phyloP scores from a whole-genome alignment of 805 yeast genomes.

The Candida vaughaniae region DNA sequence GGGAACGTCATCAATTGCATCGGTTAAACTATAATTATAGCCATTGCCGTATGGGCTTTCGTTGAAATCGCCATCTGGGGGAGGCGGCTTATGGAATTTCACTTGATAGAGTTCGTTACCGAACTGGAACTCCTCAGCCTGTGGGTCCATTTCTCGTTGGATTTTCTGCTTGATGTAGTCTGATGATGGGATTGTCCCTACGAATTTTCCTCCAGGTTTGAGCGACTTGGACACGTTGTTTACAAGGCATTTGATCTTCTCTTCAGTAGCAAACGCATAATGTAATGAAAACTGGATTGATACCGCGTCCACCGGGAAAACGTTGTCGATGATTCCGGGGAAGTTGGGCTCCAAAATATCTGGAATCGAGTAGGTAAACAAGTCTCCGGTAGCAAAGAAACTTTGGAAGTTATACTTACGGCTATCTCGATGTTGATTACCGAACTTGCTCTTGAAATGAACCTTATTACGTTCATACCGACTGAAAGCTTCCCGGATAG shows the following conservation, averaged over 20 bases:
- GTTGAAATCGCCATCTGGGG: conserved; percentile 69
- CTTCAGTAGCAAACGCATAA: conserved; percentile 88
- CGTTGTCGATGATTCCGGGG: conserved; percentile 54
- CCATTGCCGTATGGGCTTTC: conserved; percentile 74
- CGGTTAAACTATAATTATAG: conserved; percentile 78
- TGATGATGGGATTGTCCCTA: conserved; percentile 93
- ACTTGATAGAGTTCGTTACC: conserved; percentile 86
- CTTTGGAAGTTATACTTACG: conserved; percentile 67
- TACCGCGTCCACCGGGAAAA: conserved; percentile 83
- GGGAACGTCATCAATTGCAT: conserved; percentile 95
- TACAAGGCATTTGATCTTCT: conserved; percentile 69
- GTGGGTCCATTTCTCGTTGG: conserved; percentile 8
- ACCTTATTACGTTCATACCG: conserved; percentile 61
- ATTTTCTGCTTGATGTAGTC: conserved; percentile 76
- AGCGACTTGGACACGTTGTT: conserved; percentile 75
- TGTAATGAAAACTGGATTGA: conserved; percentile 92
- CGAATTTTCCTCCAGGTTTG: conserved; percentile 78
- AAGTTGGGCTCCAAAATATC: conserved; percentile 63
- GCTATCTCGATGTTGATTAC: conserved; percentile 24
- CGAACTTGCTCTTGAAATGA: conserved; percentile 31
- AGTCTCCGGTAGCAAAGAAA: conserved; percentile 89
- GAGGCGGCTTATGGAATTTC: conserved; percentile 74
- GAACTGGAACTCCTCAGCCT: conserved; percentile 42
- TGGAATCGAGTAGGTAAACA: conserved; percentile 71
- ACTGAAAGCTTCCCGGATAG: conserved; percentile 78